Evolutionary conservation across 2,329 filamentous ascomycete genomes (phyloP).

Genomic region (Diaporthe longicolla): DNA sequence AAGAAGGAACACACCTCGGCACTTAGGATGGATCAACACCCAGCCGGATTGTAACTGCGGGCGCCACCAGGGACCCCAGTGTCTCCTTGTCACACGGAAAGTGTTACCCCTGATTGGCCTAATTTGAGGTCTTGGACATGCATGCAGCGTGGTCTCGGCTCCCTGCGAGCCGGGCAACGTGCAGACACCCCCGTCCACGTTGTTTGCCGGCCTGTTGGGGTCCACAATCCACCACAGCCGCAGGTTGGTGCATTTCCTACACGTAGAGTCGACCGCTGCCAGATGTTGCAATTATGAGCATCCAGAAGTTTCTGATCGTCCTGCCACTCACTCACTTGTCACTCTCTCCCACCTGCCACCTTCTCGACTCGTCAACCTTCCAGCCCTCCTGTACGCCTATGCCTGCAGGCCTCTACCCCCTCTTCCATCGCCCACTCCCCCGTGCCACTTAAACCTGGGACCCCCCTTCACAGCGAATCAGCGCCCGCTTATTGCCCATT

Average conservation of each 20-base stretch:
- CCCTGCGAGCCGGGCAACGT: constrained; percentile 28
- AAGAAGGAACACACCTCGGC: constrained; percentile 1
- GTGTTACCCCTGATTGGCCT: constrained; percentile 32
- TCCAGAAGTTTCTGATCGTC: constrained; percentile 28
- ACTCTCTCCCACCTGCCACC: not conserved
- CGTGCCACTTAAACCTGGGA: constrained; percentile 1
- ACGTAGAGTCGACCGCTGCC: not conserved
- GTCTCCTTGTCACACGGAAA: constrained; percentile 30
- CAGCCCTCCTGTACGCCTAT: not conserved
- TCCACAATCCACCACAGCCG: not conserved
- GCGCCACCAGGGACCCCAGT: constrained; percentile 22
- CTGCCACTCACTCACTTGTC: not conserved
- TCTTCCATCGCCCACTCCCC: not conserved
- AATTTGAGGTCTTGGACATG: constrained; percentile 31
- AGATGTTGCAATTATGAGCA: constrained; percentile 1
- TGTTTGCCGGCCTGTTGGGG: constrained; percentile 15
- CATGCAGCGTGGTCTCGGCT: constrained; percentile 28
- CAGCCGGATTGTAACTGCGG: constrained; percentile 18
- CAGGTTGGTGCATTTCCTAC: not conserved
- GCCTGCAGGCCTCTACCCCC: not conserved
- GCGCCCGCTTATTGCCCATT: constrained; percentile 8
- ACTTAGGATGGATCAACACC: constrained; percentile 19
- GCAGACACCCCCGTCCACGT: constrained; percentile 17
- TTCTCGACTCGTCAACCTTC: not conserved
- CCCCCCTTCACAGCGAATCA: not conserved